Base-by-base conservation (phyloP, 805 yeast genomes). In the Blastobotrys terrestris region DNA sequence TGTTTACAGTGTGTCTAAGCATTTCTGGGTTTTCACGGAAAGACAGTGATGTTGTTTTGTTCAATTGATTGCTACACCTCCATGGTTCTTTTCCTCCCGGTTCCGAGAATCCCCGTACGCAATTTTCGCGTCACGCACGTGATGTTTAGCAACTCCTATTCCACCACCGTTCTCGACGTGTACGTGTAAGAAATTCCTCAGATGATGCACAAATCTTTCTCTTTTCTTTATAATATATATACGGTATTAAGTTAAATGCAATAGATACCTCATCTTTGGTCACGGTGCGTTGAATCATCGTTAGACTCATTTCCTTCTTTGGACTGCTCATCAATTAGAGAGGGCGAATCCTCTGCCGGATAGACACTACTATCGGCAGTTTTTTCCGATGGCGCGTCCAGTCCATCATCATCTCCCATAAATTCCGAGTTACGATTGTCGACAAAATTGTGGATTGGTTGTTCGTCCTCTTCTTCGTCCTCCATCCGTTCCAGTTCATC, bases 401-500 rank as follows among this genome's bases (percentile, higher is more conserved):
- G 35, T 11, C 35, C 35, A 26, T 26, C 35, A 26, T 11, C 35
- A 26, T 26, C 35, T 6, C 35, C 35, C 35, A 26, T 26, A 26
- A 26, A 26, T 11, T 26, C 35, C 8, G 35, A 26, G 11, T 26
- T 26, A 11, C 35, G 35, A 11, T 26, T 26, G 11, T 11, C 35
- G 11, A 11, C 35, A 26, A 26, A 26, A 26, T 11, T 26, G 11
- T 26, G 35, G 11, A 26, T 11, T 26, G 35, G 35, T 26, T 26
- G 35, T 5, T 26, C 35, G 7, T 45, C 48, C 7, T 40, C 39
- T 14, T 22, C 45, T n/a, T 54, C 55, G 21, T 54, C 54, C 6
- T 57, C 60, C 48, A 60, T 42, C 18, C 46, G 46, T 57, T 62
- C 65, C 39, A 69, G 60, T 55, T 69, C 72, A 16, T 63, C 67